Base-by-base conservation (phyloP, 441 rosid genomes). In the Isatis lusitanica region DNA sequence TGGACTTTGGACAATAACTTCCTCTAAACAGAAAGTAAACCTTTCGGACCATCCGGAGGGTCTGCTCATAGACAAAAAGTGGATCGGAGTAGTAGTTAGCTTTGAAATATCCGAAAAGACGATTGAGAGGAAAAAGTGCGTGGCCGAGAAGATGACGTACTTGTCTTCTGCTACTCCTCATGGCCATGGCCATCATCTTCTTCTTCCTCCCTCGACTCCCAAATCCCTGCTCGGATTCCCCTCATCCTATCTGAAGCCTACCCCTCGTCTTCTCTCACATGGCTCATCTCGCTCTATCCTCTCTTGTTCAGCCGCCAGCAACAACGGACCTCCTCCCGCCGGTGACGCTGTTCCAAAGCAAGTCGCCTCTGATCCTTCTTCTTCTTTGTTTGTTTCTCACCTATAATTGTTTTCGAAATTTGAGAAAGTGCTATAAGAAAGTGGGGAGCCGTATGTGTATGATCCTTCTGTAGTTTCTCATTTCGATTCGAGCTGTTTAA, bases 311-410 rank as follows among this genome's bases (percentile, higher is more conserved):
- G 80, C 78, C 42, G 71, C 75, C 65, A 73, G 72, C 80, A 77
- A 59, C 73, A 71, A 50, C 73, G 62, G 70, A 36, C 75, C 86
- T 50, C 51, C 72, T 75, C 78, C 87, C 62, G 36, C 90, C 59
- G 82, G 68, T 17, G 90, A 85, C 60, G 69, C 76, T 73, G 44
- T 48, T 57, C 72, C 87, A 42, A 88, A 90, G 97, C 85, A 73
- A 58, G 48, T 69, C 46, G 56, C 50, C 9, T 55, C 18, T 57
- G 31, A 11, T 43, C 11, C 17, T 35, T 28, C 26, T 21, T 12
- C 10, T 30, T 26, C 28, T 26, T 26, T 21, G 3, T 26, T 26
- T 26, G 28, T 26, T 36, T 40, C 36, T 55, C 21, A 36, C 26
- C 26, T 36, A 7, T 6, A 12, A 11, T 56, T 63, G 11, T 10